Base-by-base conservation (phyloP, 345 rosid species). In the Sisymbrium irio region DNA sequence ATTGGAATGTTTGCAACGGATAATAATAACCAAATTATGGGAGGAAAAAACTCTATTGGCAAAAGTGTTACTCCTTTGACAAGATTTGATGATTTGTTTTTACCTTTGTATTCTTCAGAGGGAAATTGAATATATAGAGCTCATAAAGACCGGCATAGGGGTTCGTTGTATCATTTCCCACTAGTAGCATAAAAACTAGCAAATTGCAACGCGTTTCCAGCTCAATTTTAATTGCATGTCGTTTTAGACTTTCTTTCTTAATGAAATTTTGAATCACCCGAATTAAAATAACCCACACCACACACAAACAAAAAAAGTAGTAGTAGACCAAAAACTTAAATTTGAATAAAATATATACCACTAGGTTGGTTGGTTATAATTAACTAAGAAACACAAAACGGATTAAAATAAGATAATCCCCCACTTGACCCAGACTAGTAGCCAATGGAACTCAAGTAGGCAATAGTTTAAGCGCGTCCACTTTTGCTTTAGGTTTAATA, bases 121-220 rank as follows among this genome's bases (percentile, higher is more conserved):
- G 3, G 32, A 63, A 49, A 41, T 4, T 50, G 22, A 64, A 63
- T 32, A 4, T 8, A 51, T 5, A 11, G n/a, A 22, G 5, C 20
- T 35, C 55, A 0, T 44, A 33, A 71, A 27, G 28, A 64, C 65
- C 50, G 49, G 69, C 57, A 33, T 12, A 51, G 5, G 47, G 80
- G 76, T 70, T 70, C 75, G 35, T 47, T 70, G 76, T 36, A 69
- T 77, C 67, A 63, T 46, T 13, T 30, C 71, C 80, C 80, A 70
- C 80, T 64, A 62, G 70, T 61, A 0, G 36, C 3, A 70, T 0
- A 55, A 69, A 47, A 27, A 70, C n/a, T 39, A 56, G 14, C 76
- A 76, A 63, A 30, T 77, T 70, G 80, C 76, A 62, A 69, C 67
- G 71, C 66, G 60, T 77, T 77, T 64, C 80, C 67, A 77, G 72